These are phyloP conservation scores for Neonectria magnoliae DNA, from an alignment of 2,329 filamentous ascomycete species.

Conservation along the genomic window DNA sequence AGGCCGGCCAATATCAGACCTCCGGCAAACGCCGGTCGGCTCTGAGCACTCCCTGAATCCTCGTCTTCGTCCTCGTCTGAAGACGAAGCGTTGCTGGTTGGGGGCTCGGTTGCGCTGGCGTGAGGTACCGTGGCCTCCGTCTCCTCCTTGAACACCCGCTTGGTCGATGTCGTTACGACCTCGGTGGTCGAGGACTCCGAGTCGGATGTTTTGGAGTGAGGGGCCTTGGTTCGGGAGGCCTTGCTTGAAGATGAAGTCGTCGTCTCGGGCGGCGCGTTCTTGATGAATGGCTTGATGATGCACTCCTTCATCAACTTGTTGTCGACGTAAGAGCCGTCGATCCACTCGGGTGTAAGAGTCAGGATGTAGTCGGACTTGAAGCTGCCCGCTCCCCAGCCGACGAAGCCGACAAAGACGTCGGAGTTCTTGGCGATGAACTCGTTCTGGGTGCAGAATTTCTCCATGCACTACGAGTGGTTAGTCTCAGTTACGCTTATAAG, in stretches of 20 bases:
- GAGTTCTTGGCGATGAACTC: constrained; percentile 56
- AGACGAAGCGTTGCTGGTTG: constrained; percentile 4
- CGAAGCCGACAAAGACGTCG: constrained; percentile 58
- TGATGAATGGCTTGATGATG: constrained; percentile 50
- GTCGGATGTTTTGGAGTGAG: not conserved
- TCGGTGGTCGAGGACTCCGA: not conserved
- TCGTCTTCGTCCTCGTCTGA: not conserved
- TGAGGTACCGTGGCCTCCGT: not conserved
- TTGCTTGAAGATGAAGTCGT: constrained; percentile 7
- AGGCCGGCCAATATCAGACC: constrained; percentile 10
- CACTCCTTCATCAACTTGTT: constrained; percentile 56
- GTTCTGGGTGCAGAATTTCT: constrained; percentile 58
- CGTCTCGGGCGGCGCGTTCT: constrained; percentile 21
- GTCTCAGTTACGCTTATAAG: not conserved
- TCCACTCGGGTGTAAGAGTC: constrained; percentile 52
- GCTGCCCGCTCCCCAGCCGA: constrained; percentile 58
- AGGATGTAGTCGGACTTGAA: constrained; percentile 55
- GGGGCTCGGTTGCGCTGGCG: not conserved
- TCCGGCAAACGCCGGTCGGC: not conserved
- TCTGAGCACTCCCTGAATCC: constrained; percentile 11
- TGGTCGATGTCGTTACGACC: constrained; percentile 17
- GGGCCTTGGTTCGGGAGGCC: constrained; percentile 7
- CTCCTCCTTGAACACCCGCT: constrained; percentile 27
- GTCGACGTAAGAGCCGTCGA: constrained; percentile 45
- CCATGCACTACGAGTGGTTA: constrained; percentile 50